Percentiles rank a stretch among this genome's conserved stretches.
These are phyloP conservation scores for Sclerotiophoma versabilis DNA, from an alignment of 2,329 filamentous ascomycete genomes.

Conservation along the genomic window DNA sequence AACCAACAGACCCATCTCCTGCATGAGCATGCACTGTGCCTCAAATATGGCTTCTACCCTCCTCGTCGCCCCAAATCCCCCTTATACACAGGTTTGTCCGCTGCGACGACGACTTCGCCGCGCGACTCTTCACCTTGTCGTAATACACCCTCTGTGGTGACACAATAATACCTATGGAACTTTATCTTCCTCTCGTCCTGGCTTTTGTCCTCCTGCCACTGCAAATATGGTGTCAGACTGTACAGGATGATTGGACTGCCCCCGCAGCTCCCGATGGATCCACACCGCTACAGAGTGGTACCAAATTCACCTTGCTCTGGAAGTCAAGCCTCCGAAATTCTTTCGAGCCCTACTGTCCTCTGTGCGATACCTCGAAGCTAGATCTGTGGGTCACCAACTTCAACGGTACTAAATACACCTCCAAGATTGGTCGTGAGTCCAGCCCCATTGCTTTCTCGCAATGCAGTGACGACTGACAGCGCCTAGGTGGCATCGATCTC, in stretches of 20 bases:
- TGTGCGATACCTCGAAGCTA: constrained; percentile 19
- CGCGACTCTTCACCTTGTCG: background rate
- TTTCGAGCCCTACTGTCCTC: constrained; percentile 18
- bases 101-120: no score
- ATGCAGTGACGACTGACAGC: constrained; percentile 5
- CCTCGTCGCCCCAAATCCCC: background rate
- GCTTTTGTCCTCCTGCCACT: constrained; percentile 10
- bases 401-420: constrained; percentile 13
- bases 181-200: constrained; percentile 2
- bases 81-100: no score
- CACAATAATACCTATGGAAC: constrained; percentile 1
- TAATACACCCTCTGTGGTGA: background rate
- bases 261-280: constrained; percentile 23
- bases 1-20: background rate
- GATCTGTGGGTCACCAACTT: constrained; percentile 29
- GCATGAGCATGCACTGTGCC: constrained; percentile 8
- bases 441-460: background rate
- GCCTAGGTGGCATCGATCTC: constrained; percentile 20
- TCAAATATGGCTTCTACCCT: background rate
- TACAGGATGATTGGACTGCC: constrained; percentile 27
- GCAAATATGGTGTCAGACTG: constrained; percentile 19
- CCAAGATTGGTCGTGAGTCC: constrained; percentile 24
- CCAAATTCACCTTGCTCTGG: constrained; percentile 23
- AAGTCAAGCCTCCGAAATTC: constrained; percentile 15
- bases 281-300: constrained; percentile 22